Evolutionary conservation across 306 rosid species (phyloP).

Genomic region (Cicer chorassanicum): DNA sequence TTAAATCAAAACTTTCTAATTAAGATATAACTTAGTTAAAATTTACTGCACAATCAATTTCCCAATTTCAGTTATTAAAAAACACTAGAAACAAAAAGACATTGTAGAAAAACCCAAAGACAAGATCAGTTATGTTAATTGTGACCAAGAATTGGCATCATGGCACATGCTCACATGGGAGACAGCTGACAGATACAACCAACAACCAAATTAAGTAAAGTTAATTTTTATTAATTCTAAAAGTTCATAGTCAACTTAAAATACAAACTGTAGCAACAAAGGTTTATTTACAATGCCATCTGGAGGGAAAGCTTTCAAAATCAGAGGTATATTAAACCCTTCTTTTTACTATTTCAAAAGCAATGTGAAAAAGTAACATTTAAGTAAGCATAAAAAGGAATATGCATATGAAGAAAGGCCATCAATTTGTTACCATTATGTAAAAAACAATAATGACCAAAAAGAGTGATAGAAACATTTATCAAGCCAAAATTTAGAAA

Average conservation of each 20-base stretch:
- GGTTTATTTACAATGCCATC: conserved; percentile 1
- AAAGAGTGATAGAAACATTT: not conserved
- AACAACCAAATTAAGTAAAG: conserved; percentile 25
- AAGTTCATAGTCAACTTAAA: not conserved
- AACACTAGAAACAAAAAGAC: not conserved
- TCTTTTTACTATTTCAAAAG: conserved; percentile 29
- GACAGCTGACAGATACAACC: conserved; percentile 23
- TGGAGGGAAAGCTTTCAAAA: conserved; percentile 24
- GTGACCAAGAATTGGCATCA: conserved; percentile 34
- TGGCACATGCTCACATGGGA: conserved; percentile 48
- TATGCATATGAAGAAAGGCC: not conserved
- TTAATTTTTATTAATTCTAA: conserved; percentile 22
- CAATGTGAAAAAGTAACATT: conserved; percentile 5
- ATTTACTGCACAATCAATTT: conserved; percentile 24
- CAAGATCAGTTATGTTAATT: not conserved
- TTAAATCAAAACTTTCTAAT: conserved; percentile 1
- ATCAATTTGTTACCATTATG: conserved; percentile 10
- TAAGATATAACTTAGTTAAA: not conserved
- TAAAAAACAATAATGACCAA: not conserved
- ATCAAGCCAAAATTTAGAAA: not conserved
- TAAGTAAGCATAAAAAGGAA: conserved; percentile 19
- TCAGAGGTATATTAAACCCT: conserved; percentile 7
- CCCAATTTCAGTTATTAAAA: not conserved
- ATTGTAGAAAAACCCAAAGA: conserved; percentile 2
- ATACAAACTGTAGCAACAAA: conserved; percentile 30